Conservation (phyloP, 345 rosid species). For the Pistacia vera region DNA sequence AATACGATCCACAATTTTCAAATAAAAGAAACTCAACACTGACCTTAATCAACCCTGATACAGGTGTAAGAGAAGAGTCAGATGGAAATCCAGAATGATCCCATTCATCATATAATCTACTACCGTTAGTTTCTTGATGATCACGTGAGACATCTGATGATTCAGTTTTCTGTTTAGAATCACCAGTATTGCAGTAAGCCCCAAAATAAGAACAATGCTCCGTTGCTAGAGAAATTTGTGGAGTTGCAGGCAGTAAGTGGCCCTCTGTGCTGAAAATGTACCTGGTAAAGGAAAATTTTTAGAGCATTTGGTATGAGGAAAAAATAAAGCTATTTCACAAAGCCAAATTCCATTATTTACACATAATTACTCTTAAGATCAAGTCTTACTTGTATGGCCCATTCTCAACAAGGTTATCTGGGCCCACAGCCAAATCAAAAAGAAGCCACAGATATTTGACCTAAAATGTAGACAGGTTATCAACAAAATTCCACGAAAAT, state of each 20-base stretch:
- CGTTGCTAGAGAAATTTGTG: slow-evolving; percentile 78
- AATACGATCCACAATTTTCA: not conserved
- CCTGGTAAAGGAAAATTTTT: slow-evolving; percentile 38
- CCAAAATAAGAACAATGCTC: slow-evolving; percentile 93
- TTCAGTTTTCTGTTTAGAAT: slow-evolving; percentile 35
- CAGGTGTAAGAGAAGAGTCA: slow-evolving; percentile 42
- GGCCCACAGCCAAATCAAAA: slow-evolving; percentile 86
- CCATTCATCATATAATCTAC: slow-evolving; percentile 35
- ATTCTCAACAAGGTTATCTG: slow-evolving; percentile 93
- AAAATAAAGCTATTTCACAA: not conserved
- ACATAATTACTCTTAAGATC: slow-evolving; percentile 2
- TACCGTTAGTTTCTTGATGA: slow-evolving; percentile 46
- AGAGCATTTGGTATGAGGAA: not conserved
- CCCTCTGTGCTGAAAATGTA: slow-evolving; percentile 94
- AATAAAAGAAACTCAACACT: slow-evolving; percentile 16
- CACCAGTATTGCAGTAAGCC: slow-evolving; percentile 65
- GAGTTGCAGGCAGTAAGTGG: slow-evolving; percentile 83
- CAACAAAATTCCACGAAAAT: slow-evolving; percentile 2
- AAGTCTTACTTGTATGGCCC: slow-evolving; percentile 92
- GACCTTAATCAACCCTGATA: slow-evolving; percentile 81
- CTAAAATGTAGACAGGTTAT: slow-evolving; percentile 37
- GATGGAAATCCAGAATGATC: slow-evolving; percentile 27
- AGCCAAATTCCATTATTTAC: not conserved
- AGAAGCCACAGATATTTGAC: slow-evolving; percentile 98
- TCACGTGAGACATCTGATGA: slow-evolving; percentile 31